Evolutionary conservation across 2,329 filamentous ascomycete genomes (phyloP), one percentile per base, ranked within the genome.

Genomic region (Phialemonium atrogriseum): DNA sequence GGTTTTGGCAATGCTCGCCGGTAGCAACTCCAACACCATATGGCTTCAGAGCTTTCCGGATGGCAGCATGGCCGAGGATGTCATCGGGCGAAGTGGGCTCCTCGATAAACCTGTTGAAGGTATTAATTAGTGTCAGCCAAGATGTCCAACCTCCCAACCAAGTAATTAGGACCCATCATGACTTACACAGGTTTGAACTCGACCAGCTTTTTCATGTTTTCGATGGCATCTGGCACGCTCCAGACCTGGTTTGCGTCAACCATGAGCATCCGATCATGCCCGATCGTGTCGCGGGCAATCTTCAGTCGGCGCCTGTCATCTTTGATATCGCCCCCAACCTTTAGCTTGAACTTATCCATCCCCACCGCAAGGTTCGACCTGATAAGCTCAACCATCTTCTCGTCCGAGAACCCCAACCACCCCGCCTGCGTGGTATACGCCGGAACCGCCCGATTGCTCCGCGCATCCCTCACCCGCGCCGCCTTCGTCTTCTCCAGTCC

Each of bases 1-100:
- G 78, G 66, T 94, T 94, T 64, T 94, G 87, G 64, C 84, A 91
- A 84, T 93, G 93, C 64, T 94, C 87, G 41, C 87, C 87, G 0
- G 87, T 94, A 7, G 87, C 87, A 5, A 94, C 87, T 36, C 84
- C 84, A 47, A 94, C 84, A 35, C 73, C 74, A 50, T 77, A 66
- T 0, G 82, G 77, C 47, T 72, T 70, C 9, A 94, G 75, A 4
- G 85, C 86, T 39, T 89, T 80, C 31, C 84, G 77, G 47, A 94
- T 78, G 3, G 84, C 80, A 51, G 83, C 84, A 69, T 94, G 87
- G 36, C 87, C 87, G 34, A 89, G 77, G 36, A 94, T 78, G 54
- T 94, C 87, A 51, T 94, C 87, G 10, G 87, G 87, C 15, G 79
- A 85, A 10, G 87, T 94, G 3, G 87, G 87, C 68, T 94, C 87